A percentile compares a stretch with the other conserved stretches of the same genome.
Evolutionary conservation across 768 basidiomycete species (phyloP).

Genomic region (Mycena rebaudengoi): DNA sequence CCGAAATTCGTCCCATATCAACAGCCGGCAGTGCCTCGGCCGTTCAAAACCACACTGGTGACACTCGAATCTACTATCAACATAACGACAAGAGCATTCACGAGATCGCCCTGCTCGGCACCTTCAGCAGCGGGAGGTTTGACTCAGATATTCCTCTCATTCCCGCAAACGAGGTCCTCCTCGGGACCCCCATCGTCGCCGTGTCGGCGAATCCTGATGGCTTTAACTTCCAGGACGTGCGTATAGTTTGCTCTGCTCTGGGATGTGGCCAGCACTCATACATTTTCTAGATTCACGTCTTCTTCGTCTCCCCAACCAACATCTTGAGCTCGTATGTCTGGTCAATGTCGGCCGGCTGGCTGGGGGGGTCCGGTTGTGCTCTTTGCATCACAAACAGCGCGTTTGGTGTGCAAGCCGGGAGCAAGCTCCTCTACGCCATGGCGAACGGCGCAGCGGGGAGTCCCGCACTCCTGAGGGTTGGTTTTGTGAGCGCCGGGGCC

Average conservation of each 20-base stretch:
- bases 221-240: too few species aligned
- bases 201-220: background rate
- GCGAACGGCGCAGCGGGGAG: background rate
- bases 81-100: background rate
- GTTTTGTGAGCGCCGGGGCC: background rate
- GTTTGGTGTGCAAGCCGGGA: too few species aligned
- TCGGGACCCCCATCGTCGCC: background rate
- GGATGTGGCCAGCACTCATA: background rate
- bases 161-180: background rate
- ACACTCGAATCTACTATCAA: background rate
- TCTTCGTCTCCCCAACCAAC: background rate
- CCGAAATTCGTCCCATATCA: too few species aligned
- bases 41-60: background rate
- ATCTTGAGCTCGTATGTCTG: background rate
- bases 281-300: background rate
- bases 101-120: background rate
- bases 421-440: too few species aligned
- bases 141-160: background rate
- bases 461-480: background rate
- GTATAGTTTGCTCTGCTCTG: too few species aligned
- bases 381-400: too few species aligned
- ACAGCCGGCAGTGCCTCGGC: too few species aligned
- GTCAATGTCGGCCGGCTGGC: background rate
- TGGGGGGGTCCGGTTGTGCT: background rate
- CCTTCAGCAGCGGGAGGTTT: background rate